Conservation (phyloP, 352 stramenopile species). For the Pythium dissotocum region DNA sequence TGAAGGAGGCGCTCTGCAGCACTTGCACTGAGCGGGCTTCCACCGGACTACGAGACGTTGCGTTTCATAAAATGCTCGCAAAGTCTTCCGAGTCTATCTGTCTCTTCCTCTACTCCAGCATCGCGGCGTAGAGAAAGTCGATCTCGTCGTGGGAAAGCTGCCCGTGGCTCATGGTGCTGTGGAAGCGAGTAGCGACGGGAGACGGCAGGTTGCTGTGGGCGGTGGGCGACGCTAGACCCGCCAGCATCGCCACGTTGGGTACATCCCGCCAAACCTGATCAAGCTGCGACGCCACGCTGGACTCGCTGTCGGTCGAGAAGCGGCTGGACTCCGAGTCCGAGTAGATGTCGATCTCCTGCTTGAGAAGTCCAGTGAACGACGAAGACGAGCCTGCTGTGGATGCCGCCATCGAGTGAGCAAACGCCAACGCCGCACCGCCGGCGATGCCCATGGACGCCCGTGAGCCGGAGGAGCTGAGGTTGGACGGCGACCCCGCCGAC, state of each 20-base stretch:
- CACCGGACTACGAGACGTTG: not conserved
- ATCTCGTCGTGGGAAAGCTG: conserved; percentile 80
- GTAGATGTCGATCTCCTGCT: conserved; percentile 56
- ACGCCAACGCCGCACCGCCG: conserved; percentile 14
- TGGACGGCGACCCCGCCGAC: not conserved
- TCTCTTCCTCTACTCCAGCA: conserved; percentile 52
- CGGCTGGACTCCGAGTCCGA: conserved; percentile 71
- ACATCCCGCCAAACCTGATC: conserved; percentile 66
- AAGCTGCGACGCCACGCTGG: conserved; percentile 36
- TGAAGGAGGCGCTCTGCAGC: conserved; percentile 32
- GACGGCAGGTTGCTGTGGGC: conserved; percentile 8
- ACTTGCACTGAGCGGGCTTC: conserved; percentile 39
- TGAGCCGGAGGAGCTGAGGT: not conserved
- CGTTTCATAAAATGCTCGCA: conserved; percentile 2
- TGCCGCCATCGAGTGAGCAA: conserved; percentile 24
- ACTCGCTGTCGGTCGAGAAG: conserved; percentile 58
- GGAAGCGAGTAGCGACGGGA: conserved; percentile 28
- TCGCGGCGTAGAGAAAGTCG: conserved; percentile 82
- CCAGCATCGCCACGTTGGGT: conserved; percentile 30
- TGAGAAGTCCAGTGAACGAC: conserved; percentile 32
- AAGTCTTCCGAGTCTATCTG: not conserved
- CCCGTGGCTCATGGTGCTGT: conserved; percentile 22
- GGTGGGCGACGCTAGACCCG: conserved; percentile 11
- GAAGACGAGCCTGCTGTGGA: conserved; percentile 9
- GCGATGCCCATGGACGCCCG: not conserved